These are phyloP conservation scores for Chlamydomonas incerta DNA, from an alignment of 139 green algal genomes.

Conservation along the genomic window DNA sequence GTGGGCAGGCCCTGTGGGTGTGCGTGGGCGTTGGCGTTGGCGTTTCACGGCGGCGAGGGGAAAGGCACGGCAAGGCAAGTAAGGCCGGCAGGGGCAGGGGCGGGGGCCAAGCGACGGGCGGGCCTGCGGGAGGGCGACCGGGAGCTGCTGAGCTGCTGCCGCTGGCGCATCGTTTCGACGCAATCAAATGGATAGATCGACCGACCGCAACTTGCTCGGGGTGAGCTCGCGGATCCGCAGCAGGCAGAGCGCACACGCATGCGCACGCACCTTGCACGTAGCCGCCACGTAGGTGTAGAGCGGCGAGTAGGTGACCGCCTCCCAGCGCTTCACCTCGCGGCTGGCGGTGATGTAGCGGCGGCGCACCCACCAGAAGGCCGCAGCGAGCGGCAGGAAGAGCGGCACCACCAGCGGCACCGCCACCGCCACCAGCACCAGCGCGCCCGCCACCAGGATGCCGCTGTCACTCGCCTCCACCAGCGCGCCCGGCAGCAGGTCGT, in stretches of 20 bases:
- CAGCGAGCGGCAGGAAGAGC: slow-evolving; percentile 73
- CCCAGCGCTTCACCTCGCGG: slow-evolving; percentile 95
- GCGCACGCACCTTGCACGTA: slow-evolving; percentile 67
- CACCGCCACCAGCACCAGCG: slow-evolving; percentile 58
- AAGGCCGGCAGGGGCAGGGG: no score
- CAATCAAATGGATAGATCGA: no score
- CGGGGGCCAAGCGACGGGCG: no score
- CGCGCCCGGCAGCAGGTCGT: slow-evolving; percentile 80
- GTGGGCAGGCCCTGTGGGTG: slow-evolving; percentile 87
- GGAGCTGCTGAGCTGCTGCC: no score
- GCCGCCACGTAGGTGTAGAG: slow-evolving; percentile 86
- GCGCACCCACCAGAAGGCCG: slow-evolving; percentile 45
- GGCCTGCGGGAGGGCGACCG: no score
- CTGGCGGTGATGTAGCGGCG: slow-evolving; percentile 76
- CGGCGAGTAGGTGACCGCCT: slow-evolving; percentile 84
- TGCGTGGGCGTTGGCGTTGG: no score
- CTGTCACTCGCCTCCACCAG: slow-evolving; percentile 76
- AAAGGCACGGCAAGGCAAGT: no score
- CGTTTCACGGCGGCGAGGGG: no score
- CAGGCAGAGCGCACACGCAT: background rate
- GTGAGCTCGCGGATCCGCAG: no score
- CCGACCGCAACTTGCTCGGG: no score
- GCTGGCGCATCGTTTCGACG: no score
- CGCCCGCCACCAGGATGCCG: slow-evolving; percentile 16
- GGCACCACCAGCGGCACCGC: slow-evolving; percentile 81